Base-by-base conservation (phyloP, 2,329 filamentous ascomycete genomes). In the Plenodomus lindquistii region DNA sequence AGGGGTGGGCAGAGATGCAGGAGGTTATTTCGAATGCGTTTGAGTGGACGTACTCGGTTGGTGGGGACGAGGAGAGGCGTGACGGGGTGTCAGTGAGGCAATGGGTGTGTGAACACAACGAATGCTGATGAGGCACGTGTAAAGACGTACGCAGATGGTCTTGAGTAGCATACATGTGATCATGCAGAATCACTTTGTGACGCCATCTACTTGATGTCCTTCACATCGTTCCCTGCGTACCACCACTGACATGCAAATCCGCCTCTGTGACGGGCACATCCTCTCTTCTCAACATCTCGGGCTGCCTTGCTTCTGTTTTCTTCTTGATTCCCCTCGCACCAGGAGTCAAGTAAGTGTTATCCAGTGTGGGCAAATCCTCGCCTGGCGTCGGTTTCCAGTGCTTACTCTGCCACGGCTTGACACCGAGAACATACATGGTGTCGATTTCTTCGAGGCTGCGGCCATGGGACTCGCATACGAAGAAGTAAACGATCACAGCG, bases 361-460 rank as follows among this genome's bases (percentile, higher is more conserved):
- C 69, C 21, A 70, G 24, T 20, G 58, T 65, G 1, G 66, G 67
- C 42, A 72, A 47, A 7, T 66, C 68, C 40, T 72, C 68, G 21
- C 67, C 67, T 42, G 67, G 62, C 4, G 66, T 57, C 11, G 62
- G 64, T 10, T 62, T 40, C 81, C 81, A 88, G 52, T 79, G 74
- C 38, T 75, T 67, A 59, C 83, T 86, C 76, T 84, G 81, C 74
- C 82, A 83, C 0, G 87, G 85, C 56, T 75, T 81, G 16, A 89
- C 84, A 20, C 75, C 75, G 41, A 86, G 76, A 29, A 89, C 77
- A 57, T 91, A 91, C 79, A 84, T 82, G 48, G 82, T 80, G 61
- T 93, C 89, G 46, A 93, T 87, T 69, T 92, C 87, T 73, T 93
- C 89, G 1, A 93, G 78, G 0, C 83, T 85, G 5, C 87, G 81